Evolutionary conservation across 176 grass and related monocot species (phyloP), one percentile per base, ranked within the genome.

Genomic region (Carex myosuroides): DNA sequence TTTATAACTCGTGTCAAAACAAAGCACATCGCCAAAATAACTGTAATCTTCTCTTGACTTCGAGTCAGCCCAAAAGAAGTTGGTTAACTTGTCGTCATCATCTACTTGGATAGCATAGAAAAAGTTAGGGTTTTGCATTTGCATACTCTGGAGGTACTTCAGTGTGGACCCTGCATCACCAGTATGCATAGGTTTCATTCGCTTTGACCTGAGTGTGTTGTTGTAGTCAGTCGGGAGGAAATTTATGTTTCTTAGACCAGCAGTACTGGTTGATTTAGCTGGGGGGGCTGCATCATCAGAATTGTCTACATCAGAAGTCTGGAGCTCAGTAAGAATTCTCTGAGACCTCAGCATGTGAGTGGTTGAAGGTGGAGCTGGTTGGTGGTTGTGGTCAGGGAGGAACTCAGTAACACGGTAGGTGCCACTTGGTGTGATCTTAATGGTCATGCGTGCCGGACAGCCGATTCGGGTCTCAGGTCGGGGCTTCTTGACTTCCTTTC

Each of bases 341-440:
- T 97, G 94, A 21, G 92, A 94, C 73, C 94, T 92, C 73, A 97
- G 89, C 92, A 97, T 94, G 83, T 97, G 94, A 85, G 89, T 92
- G 33, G 92, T 97, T 60, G 91, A 97, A 70, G 92, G 94, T 39
- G 94, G 94, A 77, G 94, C 92, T 88, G 87, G 94, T 63, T 97
- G 90, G 70, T 97, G 94, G 77, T 97, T 97, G 86, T 97, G 94
- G 13, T 92, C 92, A 42, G 88, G 62, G 72, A 94, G 48, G 79
- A 97, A 94, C 85, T 97, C 94, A 89, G 86, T 60, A 8, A 91
- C 85, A 33, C 75, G 91, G 81, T 94, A 97, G 88, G 84, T 94
- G 61, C 87, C 77, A 85, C 60, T 83, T 32, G 81, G 62, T 63
- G 94, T 94, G 82, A 97, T 97, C 70, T 97, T 97, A 85, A 94